Evolutionary conservation across 306 rosid species (phyloP).

Genomic region (Quercus mongolica): DNA sequence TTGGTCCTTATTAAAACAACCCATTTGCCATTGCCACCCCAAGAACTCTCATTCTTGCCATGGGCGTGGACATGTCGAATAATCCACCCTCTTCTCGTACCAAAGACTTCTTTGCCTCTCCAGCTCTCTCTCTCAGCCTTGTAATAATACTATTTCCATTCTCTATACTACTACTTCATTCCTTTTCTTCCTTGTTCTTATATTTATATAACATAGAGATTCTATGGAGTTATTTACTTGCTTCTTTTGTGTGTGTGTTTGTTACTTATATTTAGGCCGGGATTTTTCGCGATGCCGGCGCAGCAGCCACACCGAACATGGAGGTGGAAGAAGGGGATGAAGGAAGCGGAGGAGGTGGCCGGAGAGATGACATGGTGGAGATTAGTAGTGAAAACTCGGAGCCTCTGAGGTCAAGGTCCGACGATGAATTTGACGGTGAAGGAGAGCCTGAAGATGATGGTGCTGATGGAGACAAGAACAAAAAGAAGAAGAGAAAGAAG

Average conservation of each 20-base stretch:
- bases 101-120: slow-evolving; percentile 86
- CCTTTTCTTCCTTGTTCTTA: background rate
- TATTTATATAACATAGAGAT: too few relatives aligned
- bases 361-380: slow-evolving; percentile 59
- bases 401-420: slow-evolving; percentile 80
- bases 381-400: slow-evolving; percentile 91
- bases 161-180: background rate
- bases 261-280: slow-evolving; percentile 56
- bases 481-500: slow-evolving; percentile 83
- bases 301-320: slow-evolving; percentile 21
- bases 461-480: slow-evolving; percentile 45
- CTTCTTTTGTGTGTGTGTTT: background rate
- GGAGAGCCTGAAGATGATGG: slow-evolving; percentile 56
- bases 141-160: slow-evolving; percentile 27
- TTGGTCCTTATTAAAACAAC: slow-evolving; percentile 28
- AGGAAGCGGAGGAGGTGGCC: slow-evolving; percentile 61
- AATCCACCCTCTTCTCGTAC: slow-evolving; percentile 72
- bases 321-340: slow-evolving; percentile 90
- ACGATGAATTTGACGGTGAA: slow-evolving; percentile 71
- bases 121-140: slow-evolving; percentile 95
- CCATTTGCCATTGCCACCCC: slow-evolving; percentile 21
- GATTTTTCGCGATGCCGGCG: slow-evolving; percentile 71
- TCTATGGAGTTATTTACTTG: background rate
- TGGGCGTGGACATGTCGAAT: slow-evolving; percentile 95
- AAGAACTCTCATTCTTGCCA: slow-evolving; percentile 29